A percentile compares a stretch with the other conserved stretches of the same genome.
Evolutionary conservation across 2,329 filamentous ascomycete species (phyloP).

Genomic region (Penicillium sp.): DNA sequence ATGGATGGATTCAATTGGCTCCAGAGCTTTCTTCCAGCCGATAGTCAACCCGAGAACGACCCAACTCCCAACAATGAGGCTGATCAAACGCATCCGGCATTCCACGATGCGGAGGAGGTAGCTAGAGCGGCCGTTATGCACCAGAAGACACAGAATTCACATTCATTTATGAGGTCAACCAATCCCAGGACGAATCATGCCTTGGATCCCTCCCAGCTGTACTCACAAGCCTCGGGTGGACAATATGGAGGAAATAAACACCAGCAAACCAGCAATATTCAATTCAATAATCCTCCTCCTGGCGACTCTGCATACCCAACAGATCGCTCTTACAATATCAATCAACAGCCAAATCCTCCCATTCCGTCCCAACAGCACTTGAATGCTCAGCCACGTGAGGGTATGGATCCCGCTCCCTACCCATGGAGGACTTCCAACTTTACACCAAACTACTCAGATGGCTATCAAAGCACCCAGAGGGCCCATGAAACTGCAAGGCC

Average conservation of each 20-base stretch:
- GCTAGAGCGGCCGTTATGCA: conserved; percentile 1
- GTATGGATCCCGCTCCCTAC: neutral
- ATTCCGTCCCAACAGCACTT: neutral
- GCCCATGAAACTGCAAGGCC: neutral
- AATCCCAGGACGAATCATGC: neutral
- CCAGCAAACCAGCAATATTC: neutral
- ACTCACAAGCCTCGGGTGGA: neutral
- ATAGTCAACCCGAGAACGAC: neutral
- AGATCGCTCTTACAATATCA: neutral
- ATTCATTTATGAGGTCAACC: neutral
- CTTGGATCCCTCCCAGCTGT: neutral
- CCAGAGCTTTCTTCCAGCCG: neutral
- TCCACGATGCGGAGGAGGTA: conserved; percentile 8
- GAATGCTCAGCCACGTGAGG: neutral
- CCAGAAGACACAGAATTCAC: neutral
- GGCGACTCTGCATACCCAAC: neutral
- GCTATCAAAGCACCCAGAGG: neutral
- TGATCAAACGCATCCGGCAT: conserved; percentile 11
- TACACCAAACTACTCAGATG: neutral
- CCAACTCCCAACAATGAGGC: neutral
- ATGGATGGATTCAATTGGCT: conserved; percentile 1
- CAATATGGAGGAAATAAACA: neutral
- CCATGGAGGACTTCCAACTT: neutral
- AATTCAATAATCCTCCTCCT: neutral
- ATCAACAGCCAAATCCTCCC: neutral